Evolutionary conservation across 208 protist species (phyloP).

Genomic region (Plasmodiophora brassicae): DNA sequence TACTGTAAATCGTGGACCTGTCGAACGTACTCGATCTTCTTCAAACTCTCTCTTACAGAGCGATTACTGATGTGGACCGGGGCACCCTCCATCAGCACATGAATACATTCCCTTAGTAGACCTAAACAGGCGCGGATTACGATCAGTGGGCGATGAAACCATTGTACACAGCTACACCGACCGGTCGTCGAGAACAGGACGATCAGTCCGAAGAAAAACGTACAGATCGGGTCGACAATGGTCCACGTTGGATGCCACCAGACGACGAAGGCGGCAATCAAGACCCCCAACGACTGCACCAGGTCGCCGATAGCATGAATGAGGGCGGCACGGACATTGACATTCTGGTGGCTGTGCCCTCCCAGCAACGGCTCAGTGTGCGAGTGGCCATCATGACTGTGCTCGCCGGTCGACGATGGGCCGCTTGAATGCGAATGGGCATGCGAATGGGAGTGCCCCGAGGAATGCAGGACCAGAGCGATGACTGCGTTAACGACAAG

Average conservation of each 20-base stretch:
- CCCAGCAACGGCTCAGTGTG: neutral
- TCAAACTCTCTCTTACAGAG: neutral
- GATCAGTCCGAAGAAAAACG: slow-evolving; percentile 48
- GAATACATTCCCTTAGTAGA: slow-evolving; percentile 28
- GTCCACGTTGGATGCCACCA: slow-evolving; percentile 38
- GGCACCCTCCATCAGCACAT: slow-evolving; percentile 34
- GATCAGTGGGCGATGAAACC: neutral
- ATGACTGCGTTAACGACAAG: slow-evolving; percentile 24
- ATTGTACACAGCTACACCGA: neutral
- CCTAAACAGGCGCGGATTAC: no score
- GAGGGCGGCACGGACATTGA: slow-evolving; percentile 42
- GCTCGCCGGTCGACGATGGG: neutral
- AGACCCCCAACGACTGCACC: slow-evolving; percentile 41
- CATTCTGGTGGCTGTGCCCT: slow-evolving; percentile 36
- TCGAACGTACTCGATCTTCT: neutral
- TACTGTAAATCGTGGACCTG: neutral
- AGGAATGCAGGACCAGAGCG: slow-evolving; percentile 16
- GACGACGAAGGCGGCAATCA: slow-evolving; percentile 40
- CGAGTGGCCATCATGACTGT: slow-evolving; percentile 22
- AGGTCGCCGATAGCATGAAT: slow-evolving; percentile 46
- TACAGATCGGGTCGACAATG: slow-evolving; percentile 50
- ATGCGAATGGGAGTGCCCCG: slow-evolving; percentile 29
- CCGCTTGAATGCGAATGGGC: slow-evolving; percentile 33
- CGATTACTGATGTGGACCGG: neutral
- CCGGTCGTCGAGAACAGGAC: slow-evolving; percentile 44